Conservation (phyloP, 495 filamentous ascomycete genomes). For the Aspergillus panamensis region DNA sequence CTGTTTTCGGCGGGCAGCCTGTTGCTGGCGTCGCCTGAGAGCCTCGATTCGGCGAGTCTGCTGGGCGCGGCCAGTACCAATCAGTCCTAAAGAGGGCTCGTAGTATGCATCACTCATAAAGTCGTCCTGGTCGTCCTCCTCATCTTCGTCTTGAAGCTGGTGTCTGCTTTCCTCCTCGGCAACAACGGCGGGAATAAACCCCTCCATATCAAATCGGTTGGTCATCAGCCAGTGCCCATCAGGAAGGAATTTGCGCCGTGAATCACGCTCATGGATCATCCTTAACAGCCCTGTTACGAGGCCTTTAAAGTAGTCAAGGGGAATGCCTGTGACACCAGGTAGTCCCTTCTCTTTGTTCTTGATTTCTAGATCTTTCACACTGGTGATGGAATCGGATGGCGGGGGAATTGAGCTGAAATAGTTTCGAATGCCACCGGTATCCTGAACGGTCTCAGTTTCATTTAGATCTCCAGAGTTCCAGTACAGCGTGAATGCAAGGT, state of each 20-base stretch:
- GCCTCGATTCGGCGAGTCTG: constrained; percentile 50
- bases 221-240: constrained; percentile 93
- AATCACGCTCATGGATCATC: constrained; percentile 93
- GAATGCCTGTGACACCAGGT: constrained; percentile 65
- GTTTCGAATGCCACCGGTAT: constrained; percentile 49
- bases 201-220: constrained; percentile 82
- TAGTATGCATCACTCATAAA: constrained; percentile 30
- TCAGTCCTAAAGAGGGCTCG: constrained; percentile 35
- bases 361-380: constrained; percentile 33
- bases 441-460: constrained; percentile 46
- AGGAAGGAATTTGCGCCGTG: constrained; percentile 77
- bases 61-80: constrained; percentile 52
- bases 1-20: constrained; percentile 60
- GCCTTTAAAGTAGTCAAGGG: constrained; percentile 72
- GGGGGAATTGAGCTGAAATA: constrained; percentile 48
- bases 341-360: constrained; percentile 44
- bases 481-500: constrained; percentile 86
- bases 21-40: constrained; percentile 58
- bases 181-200: constrained; percentile 83
- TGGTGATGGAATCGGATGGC: constrained; percentile 23
- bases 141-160: constrained; percentile 57
- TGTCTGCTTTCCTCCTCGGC: constrained; percentile 81
- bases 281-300: constrained; percentile 77
- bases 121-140: constrained; percentile 43
- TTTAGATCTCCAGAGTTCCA: constrained; percentile 72